phyloP scores from a whole-genome alignment of 495 filamentous ascomycete genomes.

The Friedmanniomyces simplex region DNA sequence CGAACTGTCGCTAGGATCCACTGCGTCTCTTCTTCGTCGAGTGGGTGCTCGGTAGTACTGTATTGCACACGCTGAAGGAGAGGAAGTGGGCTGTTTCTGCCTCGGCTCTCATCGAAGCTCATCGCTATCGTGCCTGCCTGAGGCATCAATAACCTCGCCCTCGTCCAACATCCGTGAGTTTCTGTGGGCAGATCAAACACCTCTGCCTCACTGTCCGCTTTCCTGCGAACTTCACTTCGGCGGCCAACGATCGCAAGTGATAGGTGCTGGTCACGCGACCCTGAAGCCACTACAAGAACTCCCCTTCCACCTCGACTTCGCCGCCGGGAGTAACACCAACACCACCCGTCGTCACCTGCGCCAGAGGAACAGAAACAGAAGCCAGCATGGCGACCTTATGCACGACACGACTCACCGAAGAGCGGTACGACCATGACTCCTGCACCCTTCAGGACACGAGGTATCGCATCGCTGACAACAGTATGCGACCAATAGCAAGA shows the following conservation, averaged over 20 bases:
- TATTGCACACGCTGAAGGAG: no score
- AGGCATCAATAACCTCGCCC: background rate
- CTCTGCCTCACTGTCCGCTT: background rate
- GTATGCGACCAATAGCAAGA: constrained; percentile 51
- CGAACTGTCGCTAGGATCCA: background rate
- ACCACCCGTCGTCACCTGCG: background rate
- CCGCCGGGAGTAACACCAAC: background rate
- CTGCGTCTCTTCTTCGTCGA: background rate
- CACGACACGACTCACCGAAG: constrained; percentile 79
- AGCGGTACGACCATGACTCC: constrained; percentile 56
- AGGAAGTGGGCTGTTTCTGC: background rate
- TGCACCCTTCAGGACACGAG: no score
- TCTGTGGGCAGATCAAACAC: background rate
- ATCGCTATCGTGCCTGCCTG: background rate
- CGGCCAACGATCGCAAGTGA: background rate
- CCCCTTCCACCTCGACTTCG: background rate
- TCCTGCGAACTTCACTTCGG: background rate
- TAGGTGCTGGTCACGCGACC: background rate
- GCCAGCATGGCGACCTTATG: constrained; percentile 64
- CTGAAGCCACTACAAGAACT: background rate
- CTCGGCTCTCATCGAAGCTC: background rate
- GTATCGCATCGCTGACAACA: background rate
- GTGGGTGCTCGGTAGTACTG: no score
- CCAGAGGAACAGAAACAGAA: background rate
- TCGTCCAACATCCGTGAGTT: background rate